Evolutionary conservation across 78 protist genomes (phyloP), one percentile per base, ranked within the genome.

Genomic region (Blattamonas nauphoetae): DNA sequence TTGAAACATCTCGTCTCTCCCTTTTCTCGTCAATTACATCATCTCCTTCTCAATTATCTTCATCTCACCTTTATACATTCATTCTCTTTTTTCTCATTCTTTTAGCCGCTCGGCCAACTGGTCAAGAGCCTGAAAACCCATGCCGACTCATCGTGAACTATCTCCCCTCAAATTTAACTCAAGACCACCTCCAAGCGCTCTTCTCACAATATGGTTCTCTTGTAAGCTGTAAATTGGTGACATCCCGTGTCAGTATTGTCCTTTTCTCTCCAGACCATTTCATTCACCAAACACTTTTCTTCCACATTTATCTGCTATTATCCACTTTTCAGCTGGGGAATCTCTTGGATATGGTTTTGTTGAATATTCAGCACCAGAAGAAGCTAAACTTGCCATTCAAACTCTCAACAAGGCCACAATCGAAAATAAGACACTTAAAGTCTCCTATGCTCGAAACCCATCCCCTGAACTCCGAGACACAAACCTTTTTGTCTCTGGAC

Each of bases 361-460:
- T 36, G 83, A 79, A 79, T 79, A 79, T 36, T 38, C 83, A 6
- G 5, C 4, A 79, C 83, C 83, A 6, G 83, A 79, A 36, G 83
- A 79, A 79, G 83, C 83, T 32, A 36, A 6, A 6, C 41, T 6
- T 79, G 83, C 83, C 43, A 79, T 79, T 36, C 43, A 79, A n/a
- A 6, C 4, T 33, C 4, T 79, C 42, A 79, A 79, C 41, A 21
- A 11, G 32, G 32, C 42, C 5, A 4, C 33, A 6, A 79, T 79
- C 83, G 83, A 79, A 79, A 79, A 21, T 36, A 79, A 79, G 41
- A 5, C 32, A 36, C 41, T 79, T 4, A 79, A 79, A 21, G 83
- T 79, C 43, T 38, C 45, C 32, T 21, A 33, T 36, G 83, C 83
- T 38, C 33, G 83, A 6, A 6, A 6, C 41, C 83, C 83, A 33